Evolutionary conservation across 1,284 basidiomycete species (phyloP), one percentile per base, ranked within the genome.

Genomic region (Coniferiporia sulphurascens): DNA sequence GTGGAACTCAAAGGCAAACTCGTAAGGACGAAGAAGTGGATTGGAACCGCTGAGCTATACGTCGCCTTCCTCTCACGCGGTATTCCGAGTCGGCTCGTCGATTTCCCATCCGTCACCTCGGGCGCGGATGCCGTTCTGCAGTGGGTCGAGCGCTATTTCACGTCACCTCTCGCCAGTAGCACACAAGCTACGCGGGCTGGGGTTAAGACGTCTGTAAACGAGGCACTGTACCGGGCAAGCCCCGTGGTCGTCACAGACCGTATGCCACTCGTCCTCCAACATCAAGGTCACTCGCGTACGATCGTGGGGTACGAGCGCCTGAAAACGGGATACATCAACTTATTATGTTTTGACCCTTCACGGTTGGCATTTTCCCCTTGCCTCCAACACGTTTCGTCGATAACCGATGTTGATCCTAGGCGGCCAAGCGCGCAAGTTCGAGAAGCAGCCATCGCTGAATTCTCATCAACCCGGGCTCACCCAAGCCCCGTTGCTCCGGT

Each of bases 211-310:
- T 77, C 79, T 43, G 68, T 82, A 10, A 74, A 81, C 61, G 76
- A 83, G 56, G 76, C 74, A 22, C 69, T 86, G 64, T 69, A 72
- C 48, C 71, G 71, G 4, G 74, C 79, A 1, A 74, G 76, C 2
- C 74, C 85, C 4, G 76, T 94, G 8, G 66, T 76, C 4, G 70
- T 78, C 34, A 87, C 86, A 0, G 70, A 80, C 36, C 83, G 79
- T 65, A 85, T 91, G 79, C 93, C 93, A 3, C 67, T 95, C 17
- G 85, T 95, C 43, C 74, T 95, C 48, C 85, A 95, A 76, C 85
- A 91, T 65, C 70, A 79, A 3, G 91, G 92, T 0, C 93, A 95
- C 73, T 95, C 93, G 13, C 74, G 89, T n/a, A 87, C 86, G 1
- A 84, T 95, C 13, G 78, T 95, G 1, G 93, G 93, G 1, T 93